phyloP scores from a whole-genome alignment of 495 filamentous ascomycete genomes.

The Neurospora tetraspora region DNA sequence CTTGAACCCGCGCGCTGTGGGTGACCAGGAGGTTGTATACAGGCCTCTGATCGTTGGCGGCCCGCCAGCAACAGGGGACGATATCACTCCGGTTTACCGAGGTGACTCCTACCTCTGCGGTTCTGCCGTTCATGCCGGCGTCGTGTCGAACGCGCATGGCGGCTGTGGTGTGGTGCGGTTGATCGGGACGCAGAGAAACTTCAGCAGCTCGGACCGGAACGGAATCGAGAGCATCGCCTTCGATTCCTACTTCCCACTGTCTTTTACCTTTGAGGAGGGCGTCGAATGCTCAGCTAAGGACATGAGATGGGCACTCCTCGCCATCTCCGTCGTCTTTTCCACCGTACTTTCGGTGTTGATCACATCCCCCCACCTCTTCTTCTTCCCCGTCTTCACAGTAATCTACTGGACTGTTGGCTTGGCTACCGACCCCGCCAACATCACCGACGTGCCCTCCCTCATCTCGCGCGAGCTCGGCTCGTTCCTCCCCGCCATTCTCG shows the following conservation, averaged over 20 bases:
- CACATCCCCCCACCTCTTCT: slow-evolving; percentile 56
- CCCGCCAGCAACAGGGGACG: slow-evolving; percentile 36
- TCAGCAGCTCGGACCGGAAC: slow-evolving; percentile 8
- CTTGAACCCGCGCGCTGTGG: slow-evolving; percentile 64
- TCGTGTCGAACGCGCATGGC: slow-evolving; percentile 51
- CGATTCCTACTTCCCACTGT: slow-evolving; percentile 42
- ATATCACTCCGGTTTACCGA: neutral
- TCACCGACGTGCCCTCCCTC: slow-evolving; percentile 40
- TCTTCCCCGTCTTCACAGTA: slow-evolving; percentile 59
- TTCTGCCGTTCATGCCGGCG: slow-evolving; percentile 45
- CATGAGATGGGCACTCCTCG: slow-evolving; percentile 62
- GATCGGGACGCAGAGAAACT: slow-evolving; percentile 4
- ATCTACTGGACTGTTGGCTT: slow-evolving; percentile 72
- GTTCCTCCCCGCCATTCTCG: slow-evolving; percentile 67
- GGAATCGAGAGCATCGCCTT: slow-evolving; percentile 30
- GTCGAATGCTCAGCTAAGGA: slow-evolving; percentile 50
- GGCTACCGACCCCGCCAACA: slow-evolving; percentile 62
- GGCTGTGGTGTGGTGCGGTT: slow-evolving; percentile 47
- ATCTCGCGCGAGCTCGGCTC: slow-evolving; percentile 62
- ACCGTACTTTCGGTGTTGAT: slow-evolving; percentile 57
- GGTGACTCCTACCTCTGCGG: slow-evolving; percentile 72
- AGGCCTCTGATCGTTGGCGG: slow-evolving; percentile 66
- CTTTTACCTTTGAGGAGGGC: slow-evolving; percentile 50
- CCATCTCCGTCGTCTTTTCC: slow-evolving; percentile 61
- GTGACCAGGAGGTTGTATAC: slow-evolving; percentile 62